Conservation (phyloP, 1,284 basidiomycete genomes). For the Sporisorium iseilematis-ciliati region DNA sequence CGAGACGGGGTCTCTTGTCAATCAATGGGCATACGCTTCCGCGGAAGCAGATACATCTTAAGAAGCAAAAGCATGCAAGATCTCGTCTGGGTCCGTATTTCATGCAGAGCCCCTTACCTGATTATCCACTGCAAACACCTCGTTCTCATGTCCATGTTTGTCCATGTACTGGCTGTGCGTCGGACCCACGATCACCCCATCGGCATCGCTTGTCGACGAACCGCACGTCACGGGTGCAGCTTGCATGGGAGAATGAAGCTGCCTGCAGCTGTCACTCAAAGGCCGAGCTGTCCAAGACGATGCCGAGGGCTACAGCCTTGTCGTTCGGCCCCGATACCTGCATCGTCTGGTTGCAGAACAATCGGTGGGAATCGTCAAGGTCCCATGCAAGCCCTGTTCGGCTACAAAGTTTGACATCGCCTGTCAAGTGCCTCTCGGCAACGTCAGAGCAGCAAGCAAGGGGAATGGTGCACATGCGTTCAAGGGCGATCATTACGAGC, state of each 20-base stretch:
- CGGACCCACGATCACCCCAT: background rate
- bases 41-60: too few species aligned
- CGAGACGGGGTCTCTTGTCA: too few species aligned
- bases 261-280: background rate
- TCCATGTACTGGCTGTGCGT: background rate
- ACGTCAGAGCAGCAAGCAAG: constrained; percentile 5
- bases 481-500: background rate
- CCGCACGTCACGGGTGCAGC: background rate
- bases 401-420: constrained; percentile 1
- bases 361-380: too few species aligned
- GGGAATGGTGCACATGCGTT: background rate
- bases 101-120: background rate
- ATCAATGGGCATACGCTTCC: too few species aligned
- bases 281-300: background rate
- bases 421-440: constrained; percentile 19
- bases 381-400: background rate
- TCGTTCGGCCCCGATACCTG: background rate
- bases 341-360: background rate
- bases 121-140: background rate
- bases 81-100: background rate
- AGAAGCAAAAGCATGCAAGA: too few species aligned
- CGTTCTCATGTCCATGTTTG: background rate
- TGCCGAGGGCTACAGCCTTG: background rate
- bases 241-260: background rate
- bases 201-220: too few species aligned